Percentiles rank a stretch among this genome's conserved stretches.
Conservation (phyloP, 306 rosid genomes). For the Glycine latifolia region DNA sequence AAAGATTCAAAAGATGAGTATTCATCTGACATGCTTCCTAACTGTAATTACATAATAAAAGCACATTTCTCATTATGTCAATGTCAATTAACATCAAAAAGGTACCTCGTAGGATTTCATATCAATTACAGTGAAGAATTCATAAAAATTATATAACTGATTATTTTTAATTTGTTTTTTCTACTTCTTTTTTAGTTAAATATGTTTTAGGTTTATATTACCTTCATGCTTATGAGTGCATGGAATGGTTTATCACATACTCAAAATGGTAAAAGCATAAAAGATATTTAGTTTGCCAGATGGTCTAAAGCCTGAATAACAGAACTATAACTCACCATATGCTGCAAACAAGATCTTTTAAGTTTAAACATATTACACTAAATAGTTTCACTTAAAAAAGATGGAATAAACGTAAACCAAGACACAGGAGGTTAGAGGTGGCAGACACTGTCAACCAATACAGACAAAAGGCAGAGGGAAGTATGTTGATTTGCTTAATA, state of each 20-base stretch:
- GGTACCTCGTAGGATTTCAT: not conserved
- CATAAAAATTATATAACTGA: not conserved
- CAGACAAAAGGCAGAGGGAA: not conserved
- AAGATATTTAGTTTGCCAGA: not conserved
- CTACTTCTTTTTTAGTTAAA: not conserved
- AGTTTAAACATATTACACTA: not conserved
- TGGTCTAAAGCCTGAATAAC: not conserved
- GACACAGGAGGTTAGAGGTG: not conserved
- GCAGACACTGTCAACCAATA: not conserved
- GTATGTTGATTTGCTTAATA: not conserved
- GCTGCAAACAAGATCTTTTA: not conserved
- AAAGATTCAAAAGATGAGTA: not conserved
- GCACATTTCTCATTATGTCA: not conserved
- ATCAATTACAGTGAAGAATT: not conserved
- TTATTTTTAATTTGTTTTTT: not conserved
- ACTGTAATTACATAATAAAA: not conserved
- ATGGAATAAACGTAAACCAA: not conserved
- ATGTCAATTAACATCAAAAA: not conserved
- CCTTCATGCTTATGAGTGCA: not conserved
- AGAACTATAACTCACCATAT: not conserved
- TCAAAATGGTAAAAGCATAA: not conserved
- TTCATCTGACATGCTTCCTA: not conserved
- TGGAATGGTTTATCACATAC: not conserved
- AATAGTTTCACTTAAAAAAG: not conserved
- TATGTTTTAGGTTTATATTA: not conserved